Conservation (phyloP, 164 flowering plant species). For the Cinnamomum micranthum region DNA sequence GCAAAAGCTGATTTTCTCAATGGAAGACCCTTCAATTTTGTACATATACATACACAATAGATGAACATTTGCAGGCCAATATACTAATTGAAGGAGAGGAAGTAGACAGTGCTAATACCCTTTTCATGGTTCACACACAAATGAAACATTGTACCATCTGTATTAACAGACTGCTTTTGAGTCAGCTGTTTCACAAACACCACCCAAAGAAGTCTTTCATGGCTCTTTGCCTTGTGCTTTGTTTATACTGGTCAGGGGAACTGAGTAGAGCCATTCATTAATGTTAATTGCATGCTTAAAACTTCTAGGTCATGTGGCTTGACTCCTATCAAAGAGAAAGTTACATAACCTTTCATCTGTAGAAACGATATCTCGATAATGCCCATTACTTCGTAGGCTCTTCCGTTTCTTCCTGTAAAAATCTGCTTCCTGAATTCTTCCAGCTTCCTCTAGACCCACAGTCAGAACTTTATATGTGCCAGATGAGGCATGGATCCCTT, state of each 20-base stretch:
- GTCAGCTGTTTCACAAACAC: neutral
- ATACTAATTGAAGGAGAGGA: no score
- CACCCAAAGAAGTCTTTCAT: neutral
- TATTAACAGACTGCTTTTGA: neutral
- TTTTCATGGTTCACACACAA: neutral
- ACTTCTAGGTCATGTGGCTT: neutral
- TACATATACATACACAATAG: no score
- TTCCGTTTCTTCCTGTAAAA: slow-evolving; percentile 46
- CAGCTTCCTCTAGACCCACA: slow-evolving; percentile 53
- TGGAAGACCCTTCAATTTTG: no score
- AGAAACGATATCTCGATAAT: slow-evolving; percentile 11
- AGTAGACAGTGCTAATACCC: no score
- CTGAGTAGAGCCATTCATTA: neutral
- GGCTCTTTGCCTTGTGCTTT: neutral
- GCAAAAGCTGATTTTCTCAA: no score
- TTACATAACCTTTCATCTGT: slow-evolving; percentile 49
- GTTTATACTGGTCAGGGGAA: no score
- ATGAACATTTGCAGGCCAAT: no score
- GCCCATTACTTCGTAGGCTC: slow-evolving; percentile 21
- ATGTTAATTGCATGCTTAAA: no score
- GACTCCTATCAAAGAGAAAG: slow-evolving; percentile 19
- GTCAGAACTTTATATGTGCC: slow-evolving; percentile 63
- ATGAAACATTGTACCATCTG: neutral
- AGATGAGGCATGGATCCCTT: slow-evolving; percentile 40
- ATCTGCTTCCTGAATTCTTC: slow-evolving; percentile 38